These are phyloP conservation scores for Xylariomycetidae sp. DNA, from an alignment of 2,329 filamentous ascomycete species.

Conservation along the genomic window DNA sequence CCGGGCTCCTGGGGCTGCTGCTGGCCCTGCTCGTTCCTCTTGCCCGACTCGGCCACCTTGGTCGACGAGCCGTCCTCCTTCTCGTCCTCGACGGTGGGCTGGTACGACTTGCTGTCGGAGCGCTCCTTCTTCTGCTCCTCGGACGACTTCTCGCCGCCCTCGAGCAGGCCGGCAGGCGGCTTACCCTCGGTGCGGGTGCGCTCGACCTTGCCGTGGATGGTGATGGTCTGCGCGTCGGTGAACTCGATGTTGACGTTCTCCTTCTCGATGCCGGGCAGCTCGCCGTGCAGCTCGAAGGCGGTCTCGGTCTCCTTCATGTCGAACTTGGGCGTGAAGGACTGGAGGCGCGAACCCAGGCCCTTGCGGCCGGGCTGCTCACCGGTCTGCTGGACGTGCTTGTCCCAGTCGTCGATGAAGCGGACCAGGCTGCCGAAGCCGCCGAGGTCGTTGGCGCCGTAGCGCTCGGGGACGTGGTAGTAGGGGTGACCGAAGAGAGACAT, in stretches of 20 bases:
- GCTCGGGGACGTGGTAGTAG: slow-evolving; percentile 41
- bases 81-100: slow-evolving; percentile 63
- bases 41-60: slow-evolving; percentile 27
- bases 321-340: slow-evolving; percentile 65
- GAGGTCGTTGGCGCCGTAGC: slow-evolving; percentile 42
- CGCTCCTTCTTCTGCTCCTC: slow-evolving; percentile 15
- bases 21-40: slow-evolving; percentile 18
- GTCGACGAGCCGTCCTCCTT: slow-evolving; percentile 22
- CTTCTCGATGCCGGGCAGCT: slow-evolving; percentile 70
- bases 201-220: slow-evolving; percentile 64
- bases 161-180: slow-evolving; percentile 42
- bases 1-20: slow-evolving; percentile 18
- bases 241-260: slow-evolving; percentile 74
- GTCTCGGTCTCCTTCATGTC: slow-evolving; percentile 66
- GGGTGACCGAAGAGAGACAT: slow-evolving; percentile 56
- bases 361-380: slow-evolving; percentile 9
- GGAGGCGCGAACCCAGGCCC: slow-evolving; percentile 1
- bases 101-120: slow-evolving; percentile 36
- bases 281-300: slow-evolving; percentile 71
- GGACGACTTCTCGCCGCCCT: slow-evolving; percentile 21
- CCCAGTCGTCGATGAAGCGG: slow-evolving; percentile 59
- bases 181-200: slow-evolving; percentile 53
- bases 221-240: slow-evolving; percentile 66
- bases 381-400: slow-evolving; percentile 42
- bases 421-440: slow-evolving; percentile 56